Evolutionary conservation across 495 filamentous ascomycete species (phyloP).

Genomic region (Geopyxis carbonaria): DNA sequence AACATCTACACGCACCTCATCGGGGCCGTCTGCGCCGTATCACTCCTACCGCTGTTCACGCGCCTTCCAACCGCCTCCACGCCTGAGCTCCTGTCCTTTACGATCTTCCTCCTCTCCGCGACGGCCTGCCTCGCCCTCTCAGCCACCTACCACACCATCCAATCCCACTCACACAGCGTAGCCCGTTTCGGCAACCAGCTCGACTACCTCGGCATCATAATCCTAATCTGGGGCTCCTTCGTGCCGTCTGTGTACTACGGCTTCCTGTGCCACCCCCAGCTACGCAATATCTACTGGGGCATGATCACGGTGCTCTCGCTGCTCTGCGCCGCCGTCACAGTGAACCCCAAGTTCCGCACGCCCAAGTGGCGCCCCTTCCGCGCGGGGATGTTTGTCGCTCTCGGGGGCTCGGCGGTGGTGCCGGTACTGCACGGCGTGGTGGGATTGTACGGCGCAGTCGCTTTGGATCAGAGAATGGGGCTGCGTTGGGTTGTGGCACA

Average conservation of each 20-base stretch:
- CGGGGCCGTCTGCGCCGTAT: slow-evolving; percentile 37
- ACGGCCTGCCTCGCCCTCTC: slow-evolving; percentile 68
- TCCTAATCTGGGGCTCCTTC: slow-evolving; percentile 74
- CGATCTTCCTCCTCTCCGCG: slow-evolving; percentile 64
- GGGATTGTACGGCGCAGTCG: slow-evolving; percentile 37
- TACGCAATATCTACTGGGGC: slow-evolving; percentile 53
- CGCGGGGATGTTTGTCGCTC: slow-evolving; percentile 75
- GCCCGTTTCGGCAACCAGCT: slow-evolving; percentile 49
- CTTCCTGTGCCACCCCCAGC: slow-evolving; percentile 46
- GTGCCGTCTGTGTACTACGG: slow-evolving; percentile 78
- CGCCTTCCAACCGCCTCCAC: slow-evolving; percentile 48
- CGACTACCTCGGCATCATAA: slow-evolving; percentile 83
- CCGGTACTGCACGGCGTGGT: slow-evolving; percentile 49
- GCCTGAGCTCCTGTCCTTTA: slow-evolving; percentile 53
- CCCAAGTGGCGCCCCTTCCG: slow-evolving; percentile 70
- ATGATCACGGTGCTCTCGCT: slow-evolving; percentile 46
- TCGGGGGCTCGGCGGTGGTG: slow-evolving; percentile 70
- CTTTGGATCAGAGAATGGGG: slow-evolving; percentile 54
- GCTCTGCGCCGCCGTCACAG: slow-evolving; percentile 55
- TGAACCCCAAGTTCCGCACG: slow-evolving; percentile 64
- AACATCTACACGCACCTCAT: slow-evolving; percentile 86
- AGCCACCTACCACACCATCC: slow-evolving; percentile 59
- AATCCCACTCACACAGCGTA: slow-evolving; percentile 45
- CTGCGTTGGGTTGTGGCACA: slow-evolving; percentile 67
- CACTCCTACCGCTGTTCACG: slow-evolving; percentile 29